These are phyloP conservation scores for Cyberlindnera samutprakarnensis DNA, from an alignment of 805 yeast species.

Conservation along the genomic window DNA sequence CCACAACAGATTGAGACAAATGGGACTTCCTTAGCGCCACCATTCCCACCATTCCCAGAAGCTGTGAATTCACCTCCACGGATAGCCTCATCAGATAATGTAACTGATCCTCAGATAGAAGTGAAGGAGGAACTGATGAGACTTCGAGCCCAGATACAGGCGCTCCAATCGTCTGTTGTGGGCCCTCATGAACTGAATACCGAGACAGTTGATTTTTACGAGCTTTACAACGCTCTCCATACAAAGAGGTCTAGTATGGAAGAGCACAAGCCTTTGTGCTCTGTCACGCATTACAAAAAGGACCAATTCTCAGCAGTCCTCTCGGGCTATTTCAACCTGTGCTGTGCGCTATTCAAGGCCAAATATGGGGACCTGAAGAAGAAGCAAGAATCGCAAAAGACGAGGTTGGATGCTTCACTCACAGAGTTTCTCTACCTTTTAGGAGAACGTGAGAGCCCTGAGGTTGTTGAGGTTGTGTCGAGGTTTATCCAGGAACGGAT, in stretches of 20 bases:
- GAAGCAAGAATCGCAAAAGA: conserved; percentile 10
- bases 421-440: conserved; percentile 12
- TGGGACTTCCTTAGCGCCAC: no score
- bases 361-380: conserved; percentile 8
- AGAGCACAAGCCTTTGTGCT: conserved; percentile 20
- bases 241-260: conserved; percentile 22
- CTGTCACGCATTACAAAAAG: conserved; percentile 13
- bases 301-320: conserved; percentile 18
- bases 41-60: no score
- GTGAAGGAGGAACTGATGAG: no score
- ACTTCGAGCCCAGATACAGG: conserved; percentile 3
- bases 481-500: conserved; percentile 15
- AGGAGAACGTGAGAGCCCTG: conserved; percentile 18
- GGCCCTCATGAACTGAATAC: conserved; percentile 3
- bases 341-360: conserved; percentile 11
- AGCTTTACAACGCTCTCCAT: conserved; percentile 11
- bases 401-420: conserved; percentile 18
- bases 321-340: conserved; percentile 17
- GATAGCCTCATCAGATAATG: no score
- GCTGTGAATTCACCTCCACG: no score
- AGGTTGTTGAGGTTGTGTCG: conserved; percentile 12
- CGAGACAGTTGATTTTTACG: conserved; percentile 16
- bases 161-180: conserved; percentile 4
- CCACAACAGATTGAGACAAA: no score
- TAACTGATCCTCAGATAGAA: no score